Conservation (phyloP, 1,284 basidiomycete genomes). For the Inonotus obliquus region DNA sequence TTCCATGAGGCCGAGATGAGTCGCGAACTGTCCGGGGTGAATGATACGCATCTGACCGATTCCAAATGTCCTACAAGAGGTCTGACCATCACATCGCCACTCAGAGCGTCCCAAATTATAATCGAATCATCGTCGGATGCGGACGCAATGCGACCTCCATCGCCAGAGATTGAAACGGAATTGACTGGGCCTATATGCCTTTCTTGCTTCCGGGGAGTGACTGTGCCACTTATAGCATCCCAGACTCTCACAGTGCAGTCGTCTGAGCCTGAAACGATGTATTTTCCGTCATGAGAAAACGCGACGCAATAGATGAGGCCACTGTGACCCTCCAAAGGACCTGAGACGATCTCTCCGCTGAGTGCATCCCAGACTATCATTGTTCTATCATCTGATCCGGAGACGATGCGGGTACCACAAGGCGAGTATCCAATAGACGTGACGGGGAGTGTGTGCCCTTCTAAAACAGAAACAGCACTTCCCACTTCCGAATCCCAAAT, state of each 20-base stretch:
- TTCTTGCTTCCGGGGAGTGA: no score
- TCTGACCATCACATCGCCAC: background rate
- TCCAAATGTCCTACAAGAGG: background rate
- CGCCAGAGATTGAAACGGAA: background rate
- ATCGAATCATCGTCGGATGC: background rate
- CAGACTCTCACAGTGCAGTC: constrained; percentile 88
- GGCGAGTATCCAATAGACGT: constrained; percentile 1
- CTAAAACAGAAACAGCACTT: background rate
- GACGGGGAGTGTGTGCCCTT: background rate
- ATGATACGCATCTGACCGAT: background rate
- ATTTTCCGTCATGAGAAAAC: constrained; percentile 82
- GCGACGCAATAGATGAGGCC: constrained; percentile 40
- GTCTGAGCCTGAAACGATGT: constrained; percentile 76
- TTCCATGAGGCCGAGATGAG: background rate
- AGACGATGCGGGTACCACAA: background rate
- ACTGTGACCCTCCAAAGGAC: constrained; percentile 7
- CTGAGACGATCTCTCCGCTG: background rate
- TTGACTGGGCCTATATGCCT: background rate
- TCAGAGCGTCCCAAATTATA: constrained; percentile 1
- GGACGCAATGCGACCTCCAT: background rate
- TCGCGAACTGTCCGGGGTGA: background rate
- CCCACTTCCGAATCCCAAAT: background rate
- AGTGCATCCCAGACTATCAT: background rate
- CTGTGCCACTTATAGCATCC: constrained; percentile 41
- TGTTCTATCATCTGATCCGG: background rate